Evolutionary conservation across 768 basidiomycete genomes (phyloP), one percentile per base, ranked within the genome.

Genomic region (Hygrocybe coccinea): DNA sequence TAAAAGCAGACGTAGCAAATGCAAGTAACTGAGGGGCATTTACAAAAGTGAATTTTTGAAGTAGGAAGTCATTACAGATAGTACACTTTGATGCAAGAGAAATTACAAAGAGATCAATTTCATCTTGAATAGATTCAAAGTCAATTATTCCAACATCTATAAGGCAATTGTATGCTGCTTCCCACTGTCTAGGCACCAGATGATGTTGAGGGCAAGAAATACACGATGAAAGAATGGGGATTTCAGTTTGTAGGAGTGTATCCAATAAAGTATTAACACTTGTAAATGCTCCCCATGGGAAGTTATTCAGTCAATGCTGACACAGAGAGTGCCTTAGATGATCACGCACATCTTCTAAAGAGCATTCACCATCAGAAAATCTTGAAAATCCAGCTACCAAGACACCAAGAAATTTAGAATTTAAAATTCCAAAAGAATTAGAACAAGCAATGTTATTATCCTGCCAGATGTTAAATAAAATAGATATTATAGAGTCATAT

Each of bases 401-500:
- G 12, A 19, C 21, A 11, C 51, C 51, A 22, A 57, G n/a, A 37
- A 46, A 39, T 45, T 52, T 41, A 35, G 15, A 24, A 36, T 33
- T 57, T 33, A 37, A 22, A 45, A 24, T 38, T 39, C 9, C 36
- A 29, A 39, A 49, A 11, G 14, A n/a, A 12, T 3, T 33, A 15
- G 44, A 22, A 5, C 36, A 38, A 14, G 14, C 15, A 7, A 36
- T 34, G 34, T 19, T 14, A 35, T 48, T 34, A 24, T 50, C 35
- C 38, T 41, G 19, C 52, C 52, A 57, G 15, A 54, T 38, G 15
- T 37, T 36, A 49, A 44, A 29, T 9, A 57, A 36, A 22, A 54
- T 44, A 35, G 36, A 53, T 25, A 57, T 52, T 15, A 57, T 50
- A 33, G 50, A 12, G 51, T 57, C 56, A 52, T 57, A 57, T 33